Evolutionary conservation across 2,329 filamentous ascomycete species (phyloP).

Genomic region (Penicillium oxalicum): DNA sequence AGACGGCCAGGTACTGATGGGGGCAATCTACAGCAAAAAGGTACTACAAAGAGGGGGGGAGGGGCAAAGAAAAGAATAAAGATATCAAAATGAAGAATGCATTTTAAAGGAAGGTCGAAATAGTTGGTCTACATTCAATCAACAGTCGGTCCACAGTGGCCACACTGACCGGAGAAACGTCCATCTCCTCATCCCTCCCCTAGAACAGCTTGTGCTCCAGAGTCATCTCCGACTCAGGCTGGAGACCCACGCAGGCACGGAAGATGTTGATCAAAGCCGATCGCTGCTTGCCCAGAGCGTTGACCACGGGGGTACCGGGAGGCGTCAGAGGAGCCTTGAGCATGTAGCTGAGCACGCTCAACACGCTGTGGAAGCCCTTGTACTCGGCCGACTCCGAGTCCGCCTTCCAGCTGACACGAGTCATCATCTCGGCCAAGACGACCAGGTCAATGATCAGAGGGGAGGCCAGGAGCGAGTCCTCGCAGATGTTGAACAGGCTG

Average conservation of each 20-base stretch:
- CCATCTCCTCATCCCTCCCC: not conserved
- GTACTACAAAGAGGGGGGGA: too few species aligned
- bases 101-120: not conserved
- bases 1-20: too few species aligned
- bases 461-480: constrained; percentile 92
- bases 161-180: not conserved
- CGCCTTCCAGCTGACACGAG: constrained; percentile 86
- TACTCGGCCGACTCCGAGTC: constrained; percentile 60
- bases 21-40: too few species aligned
- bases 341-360: constrained; percentile 98
- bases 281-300: constrained; percentile 92
- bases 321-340: constrained; percentile 90
- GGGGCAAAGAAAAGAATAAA: not conserved
- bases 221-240: constrained; percentile 98
- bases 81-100: constrained; percentile 2
- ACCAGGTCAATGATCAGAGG: constrained; percentile 97
- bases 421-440: constrained; percentile 94
- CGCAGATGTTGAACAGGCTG: constrained; percentile 96
- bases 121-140: constrained; percentile 5
- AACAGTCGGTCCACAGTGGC: constrained; percentile 17
- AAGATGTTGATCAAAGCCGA: constrained; percentile 95
- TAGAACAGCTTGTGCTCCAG: constrained; percentile 96
- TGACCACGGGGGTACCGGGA: constrained; percentile 90
- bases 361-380: constrained; percentile 92
- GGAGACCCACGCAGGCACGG: constrained; percentile 90